Percentiles rank a stretch among this genome's conserved stretches.
Evolutionary conservation across 1,284 basidiomycete species (phyloP).

Genomic region (Xerocomus nothofagi): DNA sequence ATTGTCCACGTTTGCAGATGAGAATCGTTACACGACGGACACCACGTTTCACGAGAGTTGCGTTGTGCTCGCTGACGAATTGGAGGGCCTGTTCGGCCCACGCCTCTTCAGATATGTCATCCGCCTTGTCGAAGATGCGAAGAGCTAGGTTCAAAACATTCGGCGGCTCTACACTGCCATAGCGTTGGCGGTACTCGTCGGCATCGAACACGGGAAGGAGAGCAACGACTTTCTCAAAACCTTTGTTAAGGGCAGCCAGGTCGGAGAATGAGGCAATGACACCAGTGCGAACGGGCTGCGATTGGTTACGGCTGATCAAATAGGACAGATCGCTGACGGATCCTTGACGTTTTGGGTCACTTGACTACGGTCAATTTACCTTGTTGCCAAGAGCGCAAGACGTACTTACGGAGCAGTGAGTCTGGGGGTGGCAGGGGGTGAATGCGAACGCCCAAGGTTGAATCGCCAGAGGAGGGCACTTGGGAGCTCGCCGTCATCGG

Average conservation of each 20-base stretch:
- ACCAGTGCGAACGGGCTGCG: slow-evolving; percentile 86
- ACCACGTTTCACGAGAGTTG: slow-evolving; percentile 70
- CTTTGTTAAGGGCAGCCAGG: slow-evolving; percentile 67
- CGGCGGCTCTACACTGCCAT: slow-evolving; percentile 73
- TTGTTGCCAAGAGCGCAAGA: not conserved
- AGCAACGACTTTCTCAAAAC: slow-evolving; percentile 70
- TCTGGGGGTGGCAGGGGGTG: slow-evolving; percentile 82
- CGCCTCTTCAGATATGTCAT: slow-evolving; percentile 75
- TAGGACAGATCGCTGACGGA: slow-evolving; percentile 94
- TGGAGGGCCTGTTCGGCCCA: slow-evolving; percentile 77
- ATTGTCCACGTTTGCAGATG: slow-evolving; percentile 88
- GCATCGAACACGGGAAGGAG: slow-evolving; percentile 73
- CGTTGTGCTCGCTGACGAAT: slow-evolving; percentile 73
- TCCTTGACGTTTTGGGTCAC: slow-evolving; percentile 61
- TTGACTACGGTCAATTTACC: slow-evolving; percentile 26
- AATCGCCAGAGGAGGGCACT: slow-evolving; percentile 90
- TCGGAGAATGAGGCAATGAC: slow-evolving; percentile 88
- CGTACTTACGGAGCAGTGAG: slow-evolving; percentile 59
- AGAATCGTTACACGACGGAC: slow-evolving; percentile 92
- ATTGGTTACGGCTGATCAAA: slow-evolving; percentile 79
- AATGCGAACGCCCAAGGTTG: slow-evolving; percentile 83
- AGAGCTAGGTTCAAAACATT: slow-evolving; percentile 95
- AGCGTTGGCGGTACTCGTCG: slow-evolving; percentile 70
- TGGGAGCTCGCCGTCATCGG: slow-evolving; percentile 79
- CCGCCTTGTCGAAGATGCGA: slow-evolving; percentile 76